A percentile compares a stretch with the other conserved stretches of the same genome.
Conservation (phyloP, 2,329 filamentous ascomycete species). For the Diaporthe ampelina region DNA sequence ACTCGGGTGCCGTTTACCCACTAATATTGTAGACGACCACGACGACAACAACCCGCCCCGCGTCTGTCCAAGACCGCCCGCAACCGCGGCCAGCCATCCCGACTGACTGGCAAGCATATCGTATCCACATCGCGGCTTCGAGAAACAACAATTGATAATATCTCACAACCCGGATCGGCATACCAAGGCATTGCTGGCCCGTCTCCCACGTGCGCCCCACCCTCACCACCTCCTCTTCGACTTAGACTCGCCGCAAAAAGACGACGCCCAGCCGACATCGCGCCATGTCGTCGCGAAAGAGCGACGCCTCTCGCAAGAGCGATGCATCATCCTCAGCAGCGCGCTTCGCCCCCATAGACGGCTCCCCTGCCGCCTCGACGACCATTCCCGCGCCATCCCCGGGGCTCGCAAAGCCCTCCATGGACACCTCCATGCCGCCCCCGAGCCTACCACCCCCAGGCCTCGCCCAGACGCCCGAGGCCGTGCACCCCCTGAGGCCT, state of each 20-base stretch:
- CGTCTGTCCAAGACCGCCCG: neutral
- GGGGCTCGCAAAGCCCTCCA: slow-evolving; percentile 44
- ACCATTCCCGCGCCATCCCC: slow-evolving; percentile 40
- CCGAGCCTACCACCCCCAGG: slow-evolving; percentile 44
- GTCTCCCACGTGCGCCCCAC: neutral
- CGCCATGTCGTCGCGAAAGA: slow-evolving; percentile 64
- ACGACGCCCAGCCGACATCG: neutral
- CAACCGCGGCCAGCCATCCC: neutral
- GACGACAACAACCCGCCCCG: slow-evolving; percentile 6
- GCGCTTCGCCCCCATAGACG: slow-evolving; percentile 59
- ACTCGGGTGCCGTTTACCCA: slow-evolving; percentile 16
- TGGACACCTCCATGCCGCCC: slow-evolving; percentile 43
- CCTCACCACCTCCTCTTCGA: neutral
- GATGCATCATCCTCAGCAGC: slow-evolving; percentile 62
- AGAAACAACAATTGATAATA: neutral
- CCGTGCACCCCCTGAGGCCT: slow-evolving; percentile 44
- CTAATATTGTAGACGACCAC: slow-evolving; percentile 26
- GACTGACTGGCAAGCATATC: neutral
- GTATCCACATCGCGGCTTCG: neutral
- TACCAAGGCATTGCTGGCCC: neutral
- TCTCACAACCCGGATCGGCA: neutral
- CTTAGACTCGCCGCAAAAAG: neutral
- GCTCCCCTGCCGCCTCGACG: slow-evolving; percentile 42
- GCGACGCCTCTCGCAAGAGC: slow-evolving; percentile 51
- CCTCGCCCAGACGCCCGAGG: slow-evolving; percentile 37